Evolutionary conservation across 805 yeast species (phyloP), one percentile per base, ranked within the genome.

Genomic region (Wilhelminamyces savonicus): DNA sequence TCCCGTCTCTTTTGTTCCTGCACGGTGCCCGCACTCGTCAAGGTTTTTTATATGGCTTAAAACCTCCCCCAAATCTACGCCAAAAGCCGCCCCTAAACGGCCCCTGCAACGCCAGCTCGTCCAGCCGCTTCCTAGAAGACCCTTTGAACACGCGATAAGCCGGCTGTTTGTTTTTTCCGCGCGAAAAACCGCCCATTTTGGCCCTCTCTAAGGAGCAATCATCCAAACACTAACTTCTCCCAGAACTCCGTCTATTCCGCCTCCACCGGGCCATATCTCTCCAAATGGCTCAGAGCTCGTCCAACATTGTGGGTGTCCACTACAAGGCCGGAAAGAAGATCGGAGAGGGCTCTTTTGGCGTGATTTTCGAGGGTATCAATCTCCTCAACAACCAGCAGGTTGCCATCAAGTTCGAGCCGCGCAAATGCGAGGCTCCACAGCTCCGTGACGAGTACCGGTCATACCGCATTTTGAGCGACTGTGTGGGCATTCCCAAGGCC

Each of bases 271-370:
- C n/a, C n/a, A n/a, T n/a, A n/a, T n/a, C n/a, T n/a, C n/a, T n/a
- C n/a, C n/a, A n/a, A n/a, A n/a, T n/a, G n/a, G n/a, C n/a, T n/a
- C n/a, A n/a, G n/a, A n/a, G n/a, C n/a, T n/a, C 8, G 19, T 17
- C 19, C 8, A 17, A 17, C 19, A 6, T 64, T n/a, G 69, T 64
- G n/a, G 80, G 78, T 6, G 65, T 71, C 24, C 94, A 83, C 53
- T 83, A 79, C 56, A 80, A 79, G 41, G 74, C 82, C 34, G 92
- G 90, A 7, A 81, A 82, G 48, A 83, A 83, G 55, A 83, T 83
- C 31, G 94, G 94, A 21, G 92, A 83, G 51, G 94, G 94, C 2
- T 82, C 92, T 0, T 83, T 83, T 62, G 94, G 94, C 21, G 82
- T 82, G 7, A 78, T 83, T 30, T 83, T 82, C 54, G 87, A 82